Evolutionary conservation across 108 stramenopile species (phyloP), one percentile per base, ranked within the genome.

Genomic region (Discostella stelligeroides): DNA sequence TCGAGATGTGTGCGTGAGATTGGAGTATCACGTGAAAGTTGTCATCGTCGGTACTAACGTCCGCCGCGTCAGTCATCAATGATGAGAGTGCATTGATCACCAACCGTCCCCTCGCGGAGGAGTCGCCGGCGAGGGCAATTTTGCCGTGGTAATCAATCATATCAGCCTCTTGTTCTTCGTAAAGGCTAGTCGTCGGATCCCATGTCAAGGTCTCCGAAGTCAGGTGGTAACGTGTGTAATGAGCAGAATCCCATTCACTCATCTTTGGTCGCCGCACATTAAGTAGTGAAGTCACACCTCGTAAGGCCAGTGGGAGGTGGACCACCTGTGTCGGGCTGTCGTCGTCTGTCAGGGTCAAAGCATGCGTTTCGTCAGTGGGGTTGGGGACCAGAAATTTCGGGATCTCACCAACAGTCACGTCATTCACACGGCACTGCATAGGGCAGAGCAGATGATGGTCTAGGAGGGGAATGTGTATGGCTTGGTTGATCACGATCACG

Each of bases 401-500:
- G 7, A 7, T 9, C 13, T 66, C 55, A 30, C 66, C 25, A 57
- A 66, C 53, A 11, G n/a, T 64, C 39, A 57, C 37, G 7, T 48
- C 65, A 66, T 73, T 66, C 64, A 66, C 38, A 21, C 55, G 20
- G 23, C 37, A 46, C 42, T 66, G 65, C 73, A 73, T 73, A 14
- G 65, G 73, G 41, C 73, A 73, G 14, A 73, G 58, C 7, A 73
- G 62, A 46, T 41, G 18, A 41, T 69, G 57, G 43, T 69, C 68
- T 17, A 71, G 42, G 41, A 51, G 50, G 27, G 70, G 70, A 0
- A 71, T 37, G 15, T 62, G 43, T 7, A 71, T 53, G 5, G 60
- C 60, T 28, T 71, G 70, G 27, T 71, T 7, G 4, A 71, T 46
- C 18, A 63, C 20, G n/a, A 62, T 21, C 30, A 48, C n/a, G n/a